These are phyloP conservation scores for Eutrema yunnanense DNA, from an alignment of 345 rosid species.

Conservation along the genomic window DNA sequence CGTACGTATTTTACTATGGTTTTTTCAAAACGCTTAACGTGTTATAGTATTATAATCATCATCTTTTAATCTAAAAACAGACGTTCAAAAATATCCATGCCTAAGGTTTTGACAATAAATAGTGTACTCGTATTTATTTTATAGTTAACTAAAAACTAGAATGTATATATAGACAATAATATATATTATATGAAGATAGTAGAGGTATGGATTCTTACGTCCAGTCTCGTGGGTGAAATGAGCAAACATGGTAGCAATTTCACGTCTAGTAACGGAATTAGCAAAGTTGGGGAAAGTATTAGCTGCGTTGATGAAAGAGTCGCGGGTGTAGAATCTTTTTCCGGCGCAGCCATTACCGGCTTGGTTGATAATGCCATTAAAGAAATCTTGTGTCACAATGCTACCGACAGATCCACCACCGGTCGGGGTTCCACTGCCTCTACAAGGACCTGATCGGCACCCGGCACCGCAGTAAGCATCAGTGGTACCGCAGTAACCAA, in stretches of 20 bases:
- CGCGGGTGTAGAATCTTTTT: conserved; percentile 41
- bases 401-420: conserved; percentile 30
- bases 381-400: conserved; percentile 38
- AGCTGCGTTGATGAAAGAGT: conserved; percentile 27
- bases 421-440: background rate
- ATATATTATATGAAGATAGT: background rate
- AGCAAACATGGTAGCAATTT: conserved; percentile 49
- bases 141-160: background rate
- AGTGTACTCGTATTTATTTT: background rate
- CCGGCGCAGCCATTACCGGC: conserved; percentile 39
- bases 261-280: conserved; percentile 31
- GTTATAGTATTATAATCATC: background rate
- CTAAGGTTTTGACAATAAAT: background rate
- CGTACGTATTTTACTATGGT: background rate
- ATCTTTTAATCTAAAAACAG: background rate
- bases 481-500: conserved; percentile 37
- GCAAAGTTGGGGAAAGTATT: conserved; percentile 23
- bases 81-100: background rate
- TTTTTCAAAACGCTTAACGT: background rate
- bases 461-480: conserved; percentile 39
- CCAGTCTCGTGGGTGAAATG: conserved; percentile 48
- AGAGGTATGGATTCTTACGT: conserved; percentile 26
- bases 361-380: conserved; percentile 33
- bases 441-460: conserved; percentile 43
- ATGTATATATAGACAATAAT: background rate